phyloP scores from a whole-genome alignment of 2,329 filamentous ascomycete species.

The Didymellaceae sp. region DNA sequence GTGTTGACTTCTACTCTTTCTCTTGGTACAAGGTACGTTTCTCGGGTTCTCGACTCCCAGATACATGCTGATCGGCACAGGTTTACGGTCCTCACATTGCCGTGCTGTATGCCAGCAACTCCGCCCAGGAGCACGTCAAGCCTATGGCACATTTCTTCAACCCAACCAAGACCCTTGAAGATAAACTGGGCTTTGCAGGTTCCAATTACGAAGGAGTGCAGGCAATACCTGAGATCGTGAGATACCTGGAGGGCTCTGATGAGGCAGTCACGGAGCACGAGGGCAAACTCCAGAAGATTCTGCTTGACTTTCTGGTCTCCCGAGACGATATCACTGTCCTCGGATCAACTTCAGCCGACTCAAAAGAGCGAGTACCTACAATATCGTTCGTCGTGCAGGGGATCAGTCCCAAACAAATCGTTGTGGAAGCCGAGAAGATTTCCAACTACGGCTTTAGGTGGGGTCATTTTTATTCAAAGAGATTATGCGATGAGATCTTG shows the following conservation, averaged over 20 bases:
- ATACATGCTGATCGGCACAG: conserved; percentile 26
- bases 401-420: conserved; percentile 62
- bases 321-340: conserved; percentile 63
- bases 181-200: conserved; percentile 72
- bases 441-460: conserved; percentile 68
- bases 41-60: background rate
- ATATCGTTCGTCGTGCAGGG: conserved; percentile 71
- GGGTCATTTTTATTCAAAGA: conserved; percentile 73
- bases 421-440: conserved; percentile 66
- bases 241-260: conserved; percentile 62
- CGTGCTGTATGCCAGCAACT: conserved; percentile 69
- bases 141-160: conserved; percentile 75
- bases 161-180: conserved; percentile 61
- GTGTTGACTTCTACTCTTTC: conserved; percentile 78
- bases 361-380: conserved; percentile 64
- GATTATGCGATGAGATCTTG: conserved; percentile 66
- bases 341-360: conserved; percentile 60
- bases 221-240: conserved; percentile 65
- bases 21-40: conserved; percentile 73
- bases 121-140: conserved; percentile 62
- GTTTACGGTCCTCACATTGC: conserved; percentile 79
- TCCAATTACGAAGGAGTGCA: conserved; percentile 74
- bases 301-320: conserved; percentile 65
- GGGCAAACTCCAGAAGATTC: conserved; percentile 61
- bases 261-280: conserved; percentile 64